Conservation (phyloP, 2,329 filamentous ascomycete species). For the Periglandula ipomoeae region DNA sequence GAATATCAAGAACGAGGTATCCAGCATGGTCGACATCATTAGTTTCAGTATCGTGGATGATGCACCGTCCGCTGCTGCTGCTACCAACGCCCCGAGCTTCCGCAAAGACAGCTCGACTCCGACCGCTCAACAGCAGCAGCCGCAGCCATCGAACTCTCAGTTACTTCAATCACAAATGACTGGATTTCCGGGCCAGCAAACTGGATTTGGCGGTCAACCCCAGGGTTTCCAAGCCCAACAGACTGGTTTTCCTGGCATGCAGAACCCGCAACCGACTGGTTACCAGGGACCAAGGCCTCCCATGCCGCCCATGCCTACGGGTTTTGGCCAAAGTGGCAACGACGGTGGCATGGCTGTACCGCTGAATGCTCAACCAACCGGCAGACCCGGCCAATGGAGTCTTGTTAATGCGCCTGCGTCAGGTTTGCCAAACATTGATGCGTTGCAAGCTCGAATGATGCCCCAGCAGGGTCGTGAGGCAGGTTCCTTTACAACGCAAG, state of each 20-base stretch:
- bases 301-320: slow-evolving; percentile 71
- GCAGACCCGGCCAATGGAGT: slow-evolving; percentile 92
- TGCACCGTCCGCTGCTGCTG: slow-evolving; percentile 36
- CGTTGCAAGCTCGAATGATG: slow-evolving; percentile 91
- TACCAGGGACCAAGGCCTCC: slow-evolving; percentile 81
- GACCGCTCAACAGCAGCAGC: slow-evolving; percentile 61
- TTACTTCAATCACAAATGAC: slow-evolving; percentile 59
- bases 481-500: slow-evolving; percentile 72
- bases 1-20: slow-evolving; percentile 89
- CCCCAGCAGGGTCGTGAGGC: slow-evolving; percentile 86
- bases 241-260: slow-evolving; percentile 59
- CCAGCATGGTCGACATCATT: slow-evolving; percentile 99
- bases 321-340: slow-evolving; percentile 40
- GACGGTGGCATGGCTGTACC: slow-evolving; percentile 53
- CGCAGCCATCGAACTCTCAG: slow-evolving; percentile 63
- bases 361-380: slow-evolving; percentile 89
- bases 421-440: slow-evolving; percentile 88
- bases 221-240: slow-evolving; percentile 56
- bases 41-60: slow-evolving; percentile 87
- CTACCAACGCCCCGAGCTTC: slow-evolving; percentile 64
- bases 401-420: slow-evolving; percentile 87
- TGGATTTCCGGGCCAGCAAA: slow-evolving; percentile 51
- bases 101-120: slow-evolving; percentile 41
- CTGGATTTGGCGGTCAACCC: slow-evolving; percentile 47
- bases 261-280: slow-evolving; percentile 65